These are phyloP conservation scores for Heritiera fomes DNA, from an alignment of 345 rosid genomes.

Conservation along the genomic window DNA sequence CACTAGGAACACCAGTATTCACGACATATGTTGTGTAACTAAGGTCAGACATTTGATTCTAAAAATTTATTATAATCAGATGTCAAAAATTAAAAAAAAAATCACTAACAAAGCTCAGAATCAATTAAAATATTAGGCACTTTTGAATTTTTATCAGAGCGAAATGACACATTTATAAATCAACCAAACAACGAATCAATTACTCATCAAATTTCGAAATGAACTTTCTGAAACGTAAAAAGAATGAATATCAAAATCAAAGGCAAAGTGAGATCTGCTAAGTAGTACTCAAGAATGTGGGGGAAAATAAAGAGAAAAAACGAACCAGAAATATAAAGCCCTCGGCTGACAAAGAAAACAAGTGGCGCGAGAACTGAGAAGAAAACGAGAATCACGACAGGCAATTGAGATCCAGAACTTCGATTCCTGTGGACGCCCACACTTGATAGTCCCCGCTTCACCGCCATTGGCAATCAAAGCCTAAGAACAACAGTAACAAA, in stretches of 20 bases:
- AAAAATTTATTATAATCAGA: too few species aligned
- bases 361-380: conserved; percentile 65
- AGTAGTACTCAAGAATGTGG: not conserved
- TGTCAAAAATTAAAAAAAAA: too few species aligned
- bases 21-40: too few species aligned
- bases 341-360: conserved; percentile 69
- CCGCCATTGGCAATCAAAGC: conserved; percentile 59
- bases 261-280: conserved; percentile 25
- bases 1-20: too few species aligned
- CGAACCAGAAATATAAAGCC: conserved; percentile 59
- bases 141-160: not conserved
- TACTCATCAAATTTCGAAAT: not conserved
- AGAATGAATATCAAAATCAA: conserved; percentile 10
- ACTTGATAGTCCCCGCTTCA: conserved; percentile 57
- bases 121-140: not conserved
- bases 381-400: conserved; percentile 44
- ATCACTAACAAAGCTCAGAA: too few species aligned
- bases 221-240: not conserved
- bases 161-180: not conserved
- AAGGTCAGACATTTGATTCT: too few species aligned
- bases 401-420: conserved; percentile 62
- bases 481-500: conserved; percentile 27
- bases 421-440: conserved; percentile 41
- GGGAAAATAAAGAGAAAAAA: not conserved
- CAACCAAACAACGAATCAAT: conserved; percentile 1